phyloP scores from a whole-genome alignment of 2,329 filamentous ascomycete species.

The Huntiella bhutanensis region DNA sequence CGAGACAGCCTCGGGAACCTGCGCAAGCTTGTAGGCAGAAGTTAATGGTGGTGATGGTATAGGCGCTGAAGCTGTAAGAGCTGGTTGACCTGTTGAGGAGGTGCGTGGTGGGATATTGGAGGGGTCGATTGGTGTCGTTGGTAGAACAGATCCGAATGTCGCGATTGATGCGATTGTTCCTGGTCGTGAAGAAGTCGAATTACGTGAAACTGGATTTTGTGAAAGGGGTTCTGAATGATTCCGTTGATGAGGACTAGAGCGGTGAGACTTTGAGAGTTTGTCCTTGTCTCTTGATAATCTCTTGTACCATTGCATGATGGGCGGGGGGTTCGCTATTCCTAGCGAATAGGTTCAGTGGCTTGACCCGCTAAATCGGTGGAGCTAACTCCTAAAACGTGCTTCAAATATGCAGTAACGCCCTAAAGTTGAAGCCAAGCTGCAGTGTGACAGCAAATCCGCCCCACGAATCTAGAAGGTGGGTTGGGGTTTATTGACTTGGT shows the following conservation, averaged over 20 bases:
- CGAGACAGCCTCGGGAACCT: constrained; percentile 7
- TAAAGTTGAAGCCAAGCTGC: too few species aligned
- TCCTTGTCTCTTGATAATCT: constrained; percentile 11
- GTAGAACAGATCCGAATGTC: constrained; percentile 10
- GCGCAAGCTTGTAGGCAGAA: constrained; percentile 7
- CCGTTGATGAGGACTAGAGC: constrained; percentile 1
- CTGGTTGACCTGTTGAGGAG: constrained; percentile 6
- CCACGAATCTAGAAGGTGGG: too few species aligned
- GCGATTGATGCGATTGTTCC: constrained; percentile 7
- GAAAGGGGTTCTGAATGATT: not conserved
- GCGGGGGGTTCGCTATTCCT: constrained; percentile 15
- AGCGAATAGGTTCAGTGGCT: not conserved
- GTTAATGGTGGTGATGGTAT: not conserved
- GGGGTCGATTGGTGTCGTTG: constrained; percentile 1
- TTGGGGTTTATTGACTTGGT: too few species aligned
- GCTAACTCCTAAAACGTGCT: too few species aligned
- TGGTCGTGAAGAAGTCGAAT: constrained; percentile 4
- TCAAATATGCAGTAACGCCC: too few species aligned
- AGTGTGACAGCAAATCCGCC: too few species aligned
- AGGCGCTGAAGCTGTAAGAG: not conserved
- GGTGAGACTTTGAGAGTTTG: constrained; percentile 3
- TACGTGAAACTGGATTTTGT: not conserved
- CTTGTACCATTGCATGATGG: constrained; percentile 18
- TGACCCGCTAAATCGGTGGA: not conserved
- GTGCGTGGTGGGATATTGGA: constrained; percentile 9